These are phyloP conservation scores for Aegilops bicornis DNA, from an alignment of 176 grass and related monocot species.

Conservation along the genomic window DNA sequence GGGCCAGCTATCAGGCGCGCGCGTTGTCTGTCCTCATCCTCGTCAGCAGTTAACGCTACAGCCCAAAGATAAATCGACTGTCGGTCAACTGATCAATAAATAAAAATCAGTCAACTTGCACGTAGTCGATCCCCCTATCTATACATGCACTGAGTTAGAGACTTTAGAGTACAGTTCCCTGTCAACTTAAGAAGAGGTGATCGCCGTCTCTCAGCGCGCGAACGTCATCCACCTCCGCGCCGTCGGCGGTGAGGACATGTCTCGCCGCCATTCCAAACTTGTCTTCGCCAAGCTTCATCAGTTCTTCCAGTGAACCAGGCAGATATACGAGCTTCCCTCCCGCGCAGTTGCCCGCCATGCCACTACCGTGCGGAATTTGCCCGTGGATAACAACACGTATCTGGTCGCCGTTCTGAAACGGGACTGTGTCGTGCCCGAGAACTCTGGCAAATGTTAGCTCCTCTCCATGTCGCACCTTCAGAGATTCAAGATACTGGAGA, in stretches of 20 bases:
- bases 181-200: conserved; percentile 35
- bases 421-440: neutral
- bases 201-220: conserved; percentile 44
- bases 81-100: too few relatives aligned
- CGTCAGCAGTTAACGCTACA: too few relatives aligned
- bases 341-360: neutral
- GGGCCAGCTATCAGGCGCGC: too few relatives aligned
- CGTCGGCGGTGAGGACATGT: conserved; percentile 32
- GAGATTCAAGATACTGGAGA: conserved; percentile 11
- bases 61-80: too few relatives aligned
- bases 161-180: neutral
- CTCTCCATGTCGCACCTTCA: neutral
- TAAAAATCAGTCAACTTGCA: neutral
- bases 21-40: too few relatives aligned
- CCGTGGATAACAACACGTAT: conserved; percentile 29
- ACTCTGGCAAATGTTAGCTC: neutral
- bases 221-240: conserved; percentile 52
- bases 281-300: conserved; percentile 12
- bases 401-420: neutral
- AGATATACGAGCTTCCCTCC: conserved; percentile 36
- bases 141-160: neutral
- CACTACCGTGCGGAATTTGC: neutral
- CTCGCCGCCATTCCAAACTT: conserved; percentile 37
- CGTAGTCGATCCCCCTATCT: neutral
- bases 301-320: conserved; percentile 20